phyloP scores from a whole-genome alignment of 2,329 filamentous ascomycete species.

The Celoporthe dispersa region DNA sequence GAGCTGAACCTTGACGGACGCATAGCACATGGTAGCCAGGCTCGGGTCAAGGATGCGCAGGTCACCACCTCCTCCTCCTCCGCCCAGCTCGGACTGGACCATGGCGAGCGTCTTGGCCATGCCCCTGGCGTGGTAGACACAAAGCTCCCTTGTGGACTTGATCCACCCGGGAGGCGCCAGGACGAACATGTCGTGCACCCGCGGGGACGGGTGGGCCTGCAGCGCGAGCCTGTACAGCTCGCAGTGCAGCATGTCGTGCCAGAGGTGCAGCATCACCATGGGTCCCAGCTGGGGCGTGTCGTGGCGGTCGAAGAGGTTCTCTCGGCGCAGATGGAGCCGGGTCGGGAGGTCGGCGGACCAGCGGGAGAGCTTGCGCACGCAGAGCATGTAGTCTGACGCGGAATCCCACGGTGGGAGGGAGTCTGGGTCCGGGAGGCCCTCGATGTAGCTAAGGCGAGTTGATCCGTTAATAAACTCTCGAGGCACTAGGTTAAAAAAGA shows the following conservation, averaged over 20 bases:
- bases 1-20: slow-evolving; percentile 5
- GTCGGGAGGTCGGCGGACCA: background rate
- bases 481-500: background rate
- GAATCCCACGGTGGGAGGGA: background rate
- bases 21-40: slow-evolving; percentile 6
- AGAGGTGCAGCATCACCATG: slow-evolving; percentile 9
- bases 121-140: background rate
- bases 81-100: slow-evolving; percentile 3
- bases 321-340: background rate
- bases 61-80: no score
- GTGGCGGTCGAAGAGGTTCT: slow-evolving; percentile 10
- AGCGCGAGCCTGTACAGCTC: slow-evolving; percentile 10
- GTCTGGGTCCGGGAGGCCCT: background rate
- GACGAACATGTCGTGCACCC: background rate
- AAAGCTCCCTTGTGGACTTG: background rate
- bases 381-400: slow-evolving; percentile 5
- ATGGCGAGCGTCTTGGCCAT: slow-evolving; percentile 8
- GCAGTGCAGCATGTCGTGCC: slow-evolving; percentile 10
- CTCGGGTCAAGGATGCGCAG: slow-evolving; percentile 6
- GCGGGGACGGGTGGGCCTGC: background rate
- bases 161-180: background rate
- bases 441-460: background rate
- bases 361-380: background rate
- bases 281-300: background rate
- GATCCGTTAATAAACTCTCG: background rate